Conservation (phyloP, 176 grass and related monocot genomes). For the Thinopyrum elongatum region DNA sequence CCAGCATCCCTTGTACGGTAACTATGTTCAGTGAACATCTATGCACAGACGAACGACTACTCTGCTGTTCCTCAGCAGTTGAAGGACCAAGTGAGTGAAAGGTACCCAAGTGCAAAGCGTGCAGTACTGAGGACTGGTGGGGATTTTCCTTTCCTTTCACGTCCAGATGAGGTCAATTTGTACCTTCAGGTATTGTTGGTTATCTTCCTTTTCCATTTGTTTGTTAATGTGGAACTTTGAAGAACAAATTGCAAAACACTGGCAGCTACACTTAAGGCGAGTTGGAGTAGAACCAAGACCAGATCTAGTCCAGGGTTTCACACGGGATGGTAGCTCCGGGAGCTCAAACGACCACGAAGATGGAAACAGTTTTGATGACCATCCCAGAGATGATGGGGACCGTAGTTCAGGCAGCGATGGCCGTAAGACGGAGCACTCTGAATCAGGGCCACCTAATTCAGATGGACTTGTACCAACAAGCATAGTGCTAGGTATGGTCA, state of each 20-base stretch:
- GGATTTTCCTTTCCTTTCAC: constrained; percentile 96
- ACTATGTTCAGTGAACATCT: constrained; percentile 21
- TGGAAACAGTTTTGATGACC: constrained; percentile 42
- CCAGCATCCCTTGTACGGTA: constrained; percentile 9
- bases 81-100: constrained; percentile 91
- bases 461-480: constrained; percentile 44
- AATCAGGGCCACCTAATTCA: constrained; percentile 52
- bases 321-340: constrained; percentile 52
- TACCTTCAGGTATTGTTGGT: constrained; percentile 82
- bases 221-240: constrained; percentile 11
- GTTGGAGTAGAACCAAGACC: constrained; percentile 88
- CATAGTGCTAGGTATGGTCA: constrained; percentile 40
- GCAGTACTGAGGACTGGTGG: constrained; percentile 87
- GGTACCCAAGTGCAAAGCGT: constrained; percentile 75
- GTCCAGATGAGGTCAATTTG: constrained; percentile 90
- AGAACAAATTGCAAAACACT: constrained; percentile 34
- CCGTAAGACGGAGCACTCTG: constrained; percentile 28
- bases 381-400: constrained; percentile 10
- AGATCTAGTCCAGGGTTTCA: constrained; percentile 56
- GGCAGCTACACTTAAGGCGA: constrained; percentile 90
- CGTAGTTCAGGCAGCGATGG: constrained; percentile 27
- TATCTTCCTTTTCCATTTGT: constrained; percentile 3
- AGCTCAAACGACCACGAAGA: constrained; percentile 43
- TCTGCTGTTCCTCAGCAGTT: constrained; percentile 86
- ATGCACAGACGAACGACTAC: constrained; percentile 91